These are phyloP conservation scores for Wallacemonas sp. DNA, from an alignment of 208 protist species.

Conservation along the genomic window DNA sequence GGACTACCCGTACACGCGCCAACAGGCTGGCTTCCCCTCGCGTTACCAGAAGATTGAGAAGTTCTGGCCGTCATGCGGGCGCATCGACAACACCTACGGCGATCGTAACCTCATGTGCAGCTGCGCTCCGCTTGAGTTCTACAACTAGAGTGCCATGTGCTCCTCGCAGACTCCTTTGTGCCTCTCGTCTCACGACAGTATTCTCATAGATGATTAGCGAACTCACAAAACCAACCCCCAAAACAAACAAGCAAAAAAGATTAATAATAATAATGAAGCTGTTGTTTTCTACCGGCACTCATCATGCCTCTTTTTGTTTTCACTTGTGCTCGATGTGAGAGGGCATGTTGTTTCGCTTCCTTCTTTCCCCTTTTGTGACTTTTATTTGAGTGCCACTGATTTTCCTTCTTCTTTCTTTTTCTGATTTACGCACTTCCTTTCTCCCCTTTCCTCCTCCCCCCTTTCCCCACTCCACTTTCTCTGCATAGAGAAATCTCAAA, in stretches of 20 bases:
- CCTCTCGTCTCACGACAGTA: slow-evolving; percentile 14
- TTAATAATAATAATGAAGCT: too few relatives aligned
- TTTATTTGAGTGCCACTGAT: slow-evolving; percentile 4
- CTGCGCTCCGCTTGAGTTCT: slow-evolving; percentile 80
- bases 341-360: background rate
- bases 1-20: slow-evolving; percentile 92
- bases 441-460: slow-evolving; percentile 10
- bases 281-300: too few relatives aligned
- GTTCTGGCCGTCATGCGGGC: slow-evolving; percentile 94
- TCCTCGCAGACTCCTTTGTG: background rate
- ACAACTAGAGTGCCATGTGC: slow-evolving; percentile 34
- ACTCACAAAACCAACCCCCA: too few relatives aligned
- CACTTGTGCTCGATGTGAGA: background rate
- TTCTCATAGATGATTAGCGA: too few relatives aligned
- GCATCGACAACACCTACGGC: slow-evolving; percentile 96
- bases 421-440: slow-evolving; percentile 20
- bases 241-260: too few relatives aligned
- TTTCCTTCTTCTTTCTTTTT: background rate
- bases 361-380: slow-evolving; percentile 6
- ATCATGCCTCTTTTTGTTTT: slow-evolving; percentile 15
- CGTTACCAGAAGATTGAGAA: slow-evolving; percentile 84
- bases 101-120: slow-evolving; percentile 96
- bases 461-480: slow-evolving; percentile 3
- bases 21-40: slow-evolving; percentile 94
- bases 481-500: too few relatives aligned